A percentile compares a stretch with the other conserved stretches of the same genome.
Conservation (phyloP, 495 filamentous ascomycete species). For the Aspergillus heteromorphus region DNA sequence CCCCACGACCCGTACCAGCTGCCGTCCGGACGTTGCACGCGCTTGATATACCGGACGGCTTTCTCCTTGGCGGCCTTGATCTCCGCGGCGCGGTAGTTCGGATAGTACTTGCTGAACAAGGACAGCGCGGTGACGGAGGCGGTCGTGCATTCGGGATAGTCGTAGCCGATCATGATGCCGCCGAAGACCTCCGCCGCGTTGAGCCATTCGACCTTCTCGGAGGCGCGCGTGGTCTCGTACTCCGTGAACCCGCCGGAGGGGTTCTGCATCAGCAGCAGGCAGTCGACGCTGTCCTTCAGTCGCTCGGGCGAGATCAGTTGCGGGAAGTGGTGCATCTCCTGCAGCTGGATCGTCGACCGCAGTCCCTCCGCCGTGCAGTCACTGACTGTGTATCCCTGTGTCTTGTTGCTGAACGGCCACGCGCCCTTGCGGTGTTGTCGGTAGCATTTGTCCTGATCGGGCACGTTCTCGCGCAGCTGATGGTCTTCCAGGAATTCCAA, state of each 20-base stretch:
- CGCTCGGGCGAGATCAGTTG: slow-evolving; percentile 66
- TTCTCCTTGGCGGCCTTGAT: slow-evolving; percentile 64
- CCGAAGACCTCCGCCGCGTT: slow-evolving; percentile 98
- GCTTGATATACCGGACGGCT: slow-evolving; percentile 76
- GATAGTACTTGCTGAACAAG: slow-evolving; percentile 75
- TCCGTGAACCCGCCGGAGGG: slow-evolving; percentile 80
- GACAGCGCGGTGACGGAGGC: slow-evolving; percentile 86
- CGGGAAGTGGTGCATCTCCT: slow-evolving; percentile 72
- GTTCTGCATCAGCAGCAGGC: slow-evolving; percentile 89
- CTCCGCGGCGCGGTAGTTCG: slow-evolving; percentile 69
- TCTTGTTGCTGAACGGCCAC: slow-evolving; percentile 90
- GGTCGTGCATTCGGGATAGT: slow-evolving; percentile 96
- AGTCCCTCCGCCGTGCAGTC: slow-evolving; percentile 91
- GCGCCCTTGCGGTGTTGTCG: slow-evolving; percentile 88
- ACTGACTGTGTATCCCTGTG: slow-evolving; percentile 90
- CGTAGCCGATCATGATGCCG: slow-evolving; percentile 95
- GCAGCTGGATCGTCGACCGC: slow-evolving; percentile 80
- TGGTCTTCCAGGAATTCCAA: slow-evolving; percentile 85
- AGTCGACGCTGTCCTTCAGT: slow-evolving; percentile 82
- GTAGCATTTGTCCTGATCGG: slow-evolving; percentile 75
- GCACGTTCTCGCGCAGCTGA: slow-evolving; percentile 81
- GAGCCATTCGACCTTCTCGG: slow-evolving; percentile 70
- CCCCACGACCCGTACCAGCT: slow-evolving; percentile 97
- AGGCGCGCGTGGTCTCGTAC: slow-evolving; percentile 79
- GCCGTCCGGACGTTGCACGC: slow-evolving; percentile 71